A percentile compares a stretch with the other conserved stretches of the same genome.
Conservation (phyloP, 495 filamentous ascomycete species). For the Penicillium bialowiezense region DNA sequence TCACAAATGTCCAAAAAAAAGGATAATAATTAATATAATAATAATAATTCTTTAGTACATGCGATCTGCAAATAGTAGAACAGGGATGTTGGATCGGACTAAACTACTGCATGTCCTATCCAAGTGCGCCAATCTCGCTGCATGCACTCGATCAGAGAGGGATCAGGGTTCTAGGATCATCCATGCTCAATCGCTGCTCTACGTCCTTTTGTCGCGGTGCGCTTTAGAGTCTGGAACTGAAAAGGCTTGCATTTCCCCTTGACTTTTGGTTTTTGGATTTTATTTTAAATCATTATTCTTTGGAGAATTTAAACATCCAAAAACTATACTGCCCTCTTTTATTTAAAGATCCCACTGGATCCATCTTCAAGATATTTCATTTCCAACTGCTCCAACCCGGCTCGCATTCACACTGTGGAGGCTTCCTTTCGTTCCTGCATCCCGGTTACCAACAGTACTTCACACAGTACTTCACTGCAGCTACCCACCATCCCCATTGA, state of each 20-base stretch:
- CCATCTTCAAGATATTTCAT: slow-evolving; percentile 23
- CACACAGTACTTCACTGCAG: slow-evolving; percentile 12
- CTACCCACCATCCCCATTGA: slow-evolving; percentile 10
- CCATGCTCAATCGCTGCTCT: slow-evolving; percentile 25
- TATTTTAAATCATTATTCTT: slow-evolving; percentile 9
- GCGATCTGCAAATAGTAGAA: slow-evolving; percentile 19
- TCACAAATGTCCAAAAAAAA: neutral
- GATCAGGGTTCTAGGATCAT: slow-evolving; percentile 33
- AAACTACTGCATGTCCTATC: slow-evolving; percentile 10
- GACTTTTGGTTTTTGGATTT: slow-evolving; percentile 11
- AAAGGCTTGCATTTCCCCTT: slow-evolving; percentile 14
- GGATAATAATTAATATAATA: neutral
- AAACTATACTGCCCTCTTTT: slow-evolving; percentile 3
- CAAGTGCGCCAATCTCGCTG: slow-evolving; percentile 13
- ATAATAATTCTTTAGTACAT: neutral
- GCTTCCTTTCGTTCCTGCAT: slow-evolving; percentile 20
- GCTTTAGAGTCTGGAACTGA: slow-evolving; percentile 9
- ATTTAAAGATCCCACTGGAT: slow-evolving; percentile 10
- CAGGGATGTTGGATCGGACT: slow-evolving; percentile 18
- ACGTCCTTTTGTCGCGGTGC: slow-evolving; percentile 8
- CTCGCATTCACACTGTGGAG: slow-evolving; percentile 17
- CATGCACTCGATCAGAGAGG: slow-evolving; percentile 15
- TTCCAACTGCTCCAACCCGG: slow-evolving; percentile 23
- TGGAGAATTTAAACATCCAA: slow-evolving; percentile 4
- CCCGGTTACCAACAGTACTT: slow-evolving; percentile 18